Percentiles rank a stretch among this genome's conserved stretches.
Conservation (phyloP, 768 basidiomycete genomes). For the Pleurotus eryngii region DNA sequence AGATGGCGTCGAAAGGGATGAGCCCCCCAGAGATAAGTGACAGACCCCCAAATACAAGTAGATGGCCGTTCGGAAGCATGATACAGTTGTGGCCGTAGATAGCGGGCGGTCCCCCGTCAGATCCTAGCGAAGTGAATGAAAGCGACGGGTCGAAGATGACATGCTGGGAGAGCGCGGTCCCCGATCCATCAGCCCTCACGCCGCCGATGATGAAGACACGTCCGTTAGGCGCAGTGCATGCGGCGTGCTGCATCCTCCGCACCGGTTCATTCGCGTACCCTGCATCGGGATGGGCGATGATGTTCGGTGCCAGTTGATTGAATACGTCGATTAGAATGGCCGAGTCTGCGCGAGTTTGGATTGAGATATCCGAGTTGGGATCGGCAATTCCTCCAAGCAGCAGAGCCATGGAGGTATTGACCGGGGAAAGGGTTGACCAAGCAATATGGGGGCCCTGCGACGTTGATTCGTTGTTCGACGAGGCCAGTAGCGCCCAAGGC, state of each 20-base stretch:
- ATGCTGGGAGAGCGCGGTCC: constrained; percentile 55
- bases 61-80: constrained; percentile 62
- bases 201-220: constrained; percentile 76
- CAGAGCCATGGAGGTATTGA: constrained; percentile 50
- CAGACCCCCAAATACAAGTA: constrained; percentile 78
- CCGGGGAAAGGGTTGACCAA: constrained; percentile 78
- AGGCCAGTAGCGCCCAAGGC: constrained; percentile 63
- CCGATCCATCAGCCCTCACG: constrained; percentile 77
- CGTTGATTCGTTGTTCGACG: constrained; percentile 38
- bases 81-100: constrained; percentile 72
- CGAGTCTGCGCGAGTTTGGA: constrained; percentile 59
- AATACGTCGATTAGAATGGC: constrained; percentile 50
- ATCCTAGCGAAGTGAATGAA: constrained; percentile 54
- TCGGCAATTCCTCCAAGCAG: constrained; percentile 78
- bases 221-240: constrained; percentile 45
- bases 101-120: constrained; percentile 57
- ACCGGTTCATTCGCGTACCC: constrained; percentile 70
- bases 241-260: constrained; percentile 74
- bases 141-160: constrained; percentile 52
- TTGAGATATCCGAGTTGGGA: constrained; percentile 48
- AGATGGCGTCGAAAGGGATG: constrained; percentile 56
- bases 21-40: constrained; percentile 42
- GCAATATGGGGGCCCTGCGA: constrained; percentile 56
- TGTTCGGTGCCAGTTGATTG: constrained; percentile 11
- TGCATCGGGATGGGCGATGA: constrained; percentile 10